Conservation (phyloP, 441 rosid genomes). For the Bocquillonia castaneifolia region DNA sequence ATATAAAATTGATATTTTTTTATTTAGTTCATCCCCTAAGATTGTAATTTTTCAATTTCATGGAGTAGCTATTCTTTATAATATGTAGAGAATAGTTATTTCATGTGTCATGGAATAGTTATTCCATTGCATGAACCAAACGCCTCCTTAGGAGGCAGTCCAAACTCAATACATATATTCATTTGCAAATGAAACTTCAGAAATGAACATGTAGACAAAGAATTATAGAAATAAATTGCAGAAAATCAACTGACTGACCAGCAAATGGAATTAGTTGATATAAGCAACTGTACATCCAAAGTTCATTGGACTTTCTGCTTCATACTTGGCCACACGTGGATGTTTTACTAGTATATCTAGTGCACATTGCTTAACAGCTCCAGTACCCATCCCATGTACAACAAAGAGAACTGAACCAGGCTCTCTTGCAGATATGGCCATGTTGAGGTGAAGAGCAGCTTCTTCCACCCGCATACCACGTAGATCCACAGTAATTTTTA, state of each 20-base stretch:
- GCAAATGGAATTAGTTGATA: constrained; percentile 41
- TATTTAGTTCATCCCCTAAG: too few relatives aligned
- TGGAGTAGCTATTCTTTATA: too few relatives aligned
- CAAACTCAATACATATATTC: neutral
- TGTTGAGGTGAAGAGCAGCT: constrained; percentile 59
- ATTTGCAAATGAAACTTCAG: neutral
- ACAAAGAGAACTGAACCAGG: constrained; percentile 51
- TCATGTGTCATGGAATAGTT: too few relatives aligned
- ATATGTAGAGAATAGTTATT: too few relatives aligned
- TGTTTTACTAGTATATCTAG: constrained; percentile 52
- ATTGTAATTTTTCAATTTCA: too few relatives aligned
- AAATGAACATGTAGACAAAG: neutral
- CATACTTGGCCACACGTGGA: constrained; percentile 56
- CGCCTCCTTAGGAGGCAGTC: too few relatives aligned
- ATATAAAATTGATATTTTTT: too few relatives aligned
- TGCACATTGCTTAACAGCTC: constrained; percentile 61
- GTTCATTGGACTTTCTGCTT: constrained; percentile 72
- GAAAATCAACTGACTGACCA: neutral
- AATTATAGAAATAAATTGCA: neutral
- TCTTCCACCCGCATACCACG: constrained; percentile 81
- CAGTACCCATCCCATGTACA: constrained; percentile 79
- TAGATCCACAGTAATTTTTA: constrained; percentile 75
- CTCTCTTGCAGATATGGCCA: constrained; percentile 52
- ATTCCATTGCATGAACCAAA: too few relatives aligned
- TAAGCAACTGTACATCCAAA: constrained; percentile 89